A percentile compares a stretch with the other conserved stretches of the same genome.
These are phyloP conservation scores for Pestalotiopsis sp. DNA, from an alignment of 2,329 filamentous ascomycete species.

Conservation along the genomic window DNA sequence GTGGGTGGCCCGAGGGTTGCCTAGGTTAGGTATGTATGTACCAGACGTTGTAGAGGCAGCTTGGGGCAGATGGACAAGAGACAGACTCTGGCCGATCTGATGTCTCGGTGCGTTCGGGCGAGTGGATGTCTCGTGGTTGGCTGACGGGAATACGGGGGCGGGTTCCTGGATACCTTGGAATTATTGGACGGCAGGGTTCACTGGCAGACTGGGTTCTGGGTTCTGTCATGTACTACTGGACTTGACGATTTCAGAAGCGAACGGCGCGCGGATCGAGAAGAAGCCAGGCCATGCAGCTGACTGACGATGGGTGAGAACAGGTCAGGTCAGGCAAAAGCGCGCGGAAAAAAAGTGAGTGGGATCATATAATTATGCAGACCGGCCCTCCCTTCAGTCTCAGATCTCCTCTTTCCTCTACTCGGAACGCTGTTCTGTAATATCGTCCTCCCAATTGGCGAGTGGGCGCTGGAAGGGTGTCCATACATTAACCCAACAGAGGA, in stretches of 20 bases:
- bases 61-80: not conserved
- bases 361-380: not conserved
- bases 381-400: not conserved
- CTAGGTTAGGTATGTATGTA: not conserved
- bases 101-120: constrained; percentile 25
- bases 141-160: constrained; percentile 29
- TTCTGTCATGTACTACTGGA: not conserved
- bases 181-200: not conserved
- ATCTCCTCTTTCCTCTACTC: not conserved
- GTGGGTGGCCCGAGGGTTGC: not conserved
- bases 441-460: not conserved
- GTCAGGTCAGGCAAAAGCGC: not conserved
- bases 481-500: not conserved
- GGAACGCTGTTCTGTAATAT: not conserved
- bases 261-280: not conserved
- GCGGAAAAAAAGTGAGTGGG: not conserved
- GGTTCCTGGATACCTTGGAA: not conserved
- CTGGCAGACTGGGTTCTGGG: not conserved
- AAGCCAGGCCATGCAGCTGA: not conserved
- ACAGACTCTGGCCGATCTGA: not conserved
- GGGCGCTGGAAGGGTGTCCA: not conserved
- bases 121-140: constrained; percentile 35
- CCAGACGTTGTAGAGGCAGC: too few species aligned
- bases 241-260: not conserved
- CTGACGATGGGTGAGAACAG: not conserved